These are phyloP conservation scores for Blastobotrys buckinghamii DNA, from an alignment of 1,139 yeast genomes.

Conservation along the genomic window DNA sequence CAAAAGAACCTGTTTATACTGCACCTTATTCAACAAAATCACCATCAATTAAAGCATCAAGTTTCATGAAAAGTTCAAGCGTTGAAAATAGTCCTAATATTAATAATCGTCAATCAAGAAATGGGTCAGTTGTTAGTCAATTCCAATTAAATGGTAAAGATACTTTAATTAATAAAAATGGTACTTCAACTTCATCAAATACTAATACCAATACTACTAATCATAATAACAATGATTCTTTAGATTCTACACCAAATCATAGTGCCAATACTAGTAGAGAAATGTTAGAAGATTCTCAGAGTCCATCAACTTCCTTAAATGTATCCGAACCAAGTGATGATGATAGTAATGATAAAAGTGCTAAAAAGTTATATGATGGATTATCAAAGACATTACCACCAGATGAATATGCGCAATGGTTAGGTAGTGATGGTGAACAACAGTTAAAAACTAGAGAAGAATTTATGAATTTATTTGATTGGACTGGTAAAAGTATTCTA, in stretches of 20 bases:
- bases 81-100: neutral
- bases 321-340: neutral
- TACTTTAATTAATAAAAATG: neutral
- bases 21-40: conserved; percentile 7
- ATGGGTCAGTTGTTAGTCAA: neutral
- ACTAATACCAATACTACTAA: too few relatives aligned
- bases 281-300: neutral
- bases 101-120: neutral
- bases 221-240: neutral
- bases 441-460: conserved; percentile 21
- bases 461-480: conserved; percentile 31
- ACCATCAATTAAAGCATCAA: neutral
- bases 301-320: conserved; percentile 2
- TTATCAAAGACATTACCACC: conserved; percentile 19
- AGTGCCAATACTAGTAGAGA: conserved; percentile 4
- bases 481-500: conserved; percentile 32
- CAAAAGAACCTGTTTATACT: neutral
- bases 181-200: neutral
- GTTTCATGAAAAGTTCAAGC: neutral
- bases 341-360: conserved; percentile 13
- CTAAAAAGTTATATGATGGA: conserved; percentile 24
- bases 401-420: conserved; percentile 30
- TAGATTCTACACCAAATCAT: conserved; percentile 2
- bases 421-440: conserved; percentile 26
- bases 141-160: neutral